Conservation (phyloP, 106 monocot species). For the Phalaenopsis equestris region DNA sequence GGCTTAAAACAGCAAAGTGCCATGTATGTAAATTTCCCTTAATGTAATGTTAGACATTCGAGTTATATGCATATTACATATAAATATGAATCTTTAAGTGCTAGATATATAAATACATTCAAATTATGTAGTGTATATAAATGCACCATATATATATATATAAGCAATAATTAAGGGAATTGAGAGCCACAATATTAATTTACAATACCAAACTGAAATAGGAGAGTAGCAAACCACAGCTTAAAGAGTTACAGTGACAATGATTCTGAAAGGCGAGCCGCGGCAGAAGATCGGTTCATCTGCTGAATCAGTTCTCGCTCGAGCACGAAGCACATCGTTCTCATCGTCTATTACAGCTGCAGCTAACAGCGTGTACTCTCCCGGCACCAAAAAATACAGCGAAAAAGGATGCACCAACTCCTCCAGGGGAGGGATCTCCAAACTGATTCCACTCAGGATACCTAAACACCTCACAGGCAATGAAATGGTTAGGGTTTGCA, state of each 20-base stretch:
- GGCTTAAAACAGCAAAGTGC: too few relatives aligned
- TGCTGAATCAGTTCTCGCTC: slow-evolving; percentile 48
- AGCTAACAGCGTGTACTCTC: slow-evolving; percentile 79
- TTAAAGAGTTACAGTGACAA: slow-evolving; percentile 47
- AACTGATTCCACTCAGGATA: slow-evolving; percentile 48
- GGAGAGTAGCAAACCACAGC: too few relatives aligned
- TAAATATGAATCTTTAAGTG: too few relatives aligned
- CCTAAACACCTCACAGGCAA: slow-evolving; percentile 23
- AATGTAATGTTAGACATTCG: too few relatives aligned
- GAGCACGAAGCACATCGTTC: slow-evolving; percentile 65
- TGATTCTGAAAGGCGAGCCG: slow-evolving; percentile 74
- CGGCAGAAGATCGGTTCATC: slow-evolving; percentile 84
- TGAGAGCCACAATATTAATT: too few relatives aligned
- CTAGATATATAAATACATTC: too few relatives aligned
- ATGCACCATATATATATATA: neutral
- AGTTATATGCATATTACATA: too few relatives aligned
- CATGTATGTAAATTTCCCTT: too few relatives aligned
- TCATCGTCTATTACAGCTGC: slow-evolving; percentile 68
- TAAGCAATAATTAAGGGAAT: neutral
- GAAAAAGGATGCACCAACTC: slow-evolving; percentile 74
- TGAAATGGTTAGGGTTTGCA: too few relatives aligned
- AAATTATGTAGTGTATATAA: too few relatives aligned
- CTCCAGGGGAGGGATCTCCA: slow-evolving; percentile 71
- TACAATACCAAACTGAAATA: too few relatives aligned
- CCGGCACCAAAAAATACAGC: slow-evolving; percentile 87